phyloP scores from a whole-genome alignment of 2,329 filamentous ascomycete species.

The Fusarium circinatum region DNA sequence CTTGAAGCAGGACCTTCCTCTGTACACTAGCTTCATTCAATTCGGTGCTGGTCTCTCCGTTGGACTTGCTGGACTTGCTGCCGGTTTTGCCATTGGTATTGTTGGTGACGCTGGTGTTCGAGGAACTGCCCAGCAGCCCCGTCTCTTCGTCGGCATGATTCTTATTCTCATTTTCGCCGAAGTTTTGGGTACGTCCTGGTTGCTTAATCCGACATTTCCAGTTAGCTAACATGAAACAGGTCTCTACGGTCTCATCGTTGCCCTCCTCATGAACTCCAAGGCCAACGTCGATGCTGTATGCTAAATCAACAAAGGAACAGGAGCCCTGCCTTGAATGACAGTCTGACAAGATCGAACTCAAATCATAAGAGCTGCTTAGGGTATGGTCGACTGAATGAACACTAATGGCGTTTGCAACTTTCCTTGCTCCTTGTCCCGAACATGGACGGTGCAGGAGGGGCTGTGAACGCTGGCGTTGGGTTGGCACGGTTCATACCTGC shows the following conservation, averaged over 20 bases:
- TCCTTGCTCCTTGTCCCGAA: constrained; percentile 24
- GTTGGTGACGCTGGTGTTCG: constrained; percentile 90
- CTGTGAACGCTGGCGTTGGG: constrained; percentile 39
- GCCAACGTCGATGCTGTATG: constrained; percentile 72
- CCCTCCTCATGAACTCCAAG: constrained; percentile 99
- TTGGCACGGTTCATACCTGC: constrained; percentile 33
- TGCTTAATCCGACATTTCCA: not conserved
- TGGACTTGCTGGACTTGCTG: constrained; percentile 84
- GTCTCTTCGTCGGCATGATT: constrained; percentile 97
- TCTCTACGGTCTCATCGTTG: constrained; percentile 99
- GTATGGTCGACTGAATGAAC: constrained; percentile 36
- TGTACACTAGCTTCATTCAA: constrained; percentile 88
- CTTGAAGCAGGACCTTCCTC: constrained; percentile 75
- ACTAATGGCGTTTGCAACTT: constrained; percentile 39
- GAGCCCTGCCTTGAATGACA: constrained; percentile 32
- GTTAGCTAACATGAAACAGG: constrained; percentile 61
- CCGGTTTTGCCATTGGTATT: constrained; percentile 88
- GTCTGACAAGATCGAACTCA: constrained; percentile 52
- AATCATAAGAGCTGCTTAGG: constrained; percentile 41
- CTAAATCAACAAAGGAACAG: constrained; percentile 22
- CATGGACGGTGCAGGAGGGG: constrained; percentile 22
- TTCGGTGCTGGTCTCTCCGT: constrained; percentile 85
- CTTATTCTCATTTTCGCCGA: constrained; percentile 99
- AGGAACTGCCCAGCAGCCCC: constrained; percentile 84
- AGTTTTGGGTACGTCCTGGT: constrained; percentile 81